A percentile compares a stretch with the other conserved stretches of the same genome.
These are phyloP conservation scores for Scedosporium apiospermum DNA, from an alignment of 2,329 filamentous ascomycete species.

Conservation along the genomic window DNA sequence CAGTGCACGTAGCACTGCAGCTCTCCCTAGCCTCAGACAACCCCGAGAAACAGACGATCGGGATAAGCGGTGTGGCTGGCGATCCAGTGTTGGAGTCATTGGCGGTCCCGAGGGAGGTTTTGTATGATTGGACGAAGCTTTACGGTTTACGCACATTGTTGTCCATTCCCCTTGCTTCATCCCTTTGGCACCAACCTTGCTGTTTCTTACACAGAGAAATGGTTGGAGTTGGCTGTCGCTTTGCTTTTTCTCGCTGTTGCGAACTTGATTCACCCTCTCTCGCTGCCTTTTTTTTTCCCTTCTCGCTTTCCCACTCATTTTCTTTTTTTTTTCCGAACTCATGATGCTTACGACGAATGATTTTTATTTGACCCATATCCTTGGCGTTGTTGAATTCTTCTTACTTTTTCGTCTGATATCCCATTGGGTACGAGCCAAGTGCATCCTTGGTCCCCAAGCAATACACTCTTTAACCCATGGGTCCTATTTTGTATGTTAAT, in stretches of 20 bases:
- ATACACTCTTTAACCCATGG: conserved; percentile 4
- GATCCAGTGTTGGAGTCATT: conserved; percentile 45
- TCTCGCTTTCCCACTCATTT: conserved; percentile 4
- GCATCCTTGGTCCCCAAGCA: conserved; percentile 2
- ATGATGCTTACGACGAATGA: not conserved
- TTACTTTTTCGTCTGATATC: not conserved
- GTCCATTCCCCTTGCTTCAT: not conserved
- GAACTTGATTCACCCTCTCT: not conserved
- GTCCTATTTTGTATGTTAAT: not conserved
- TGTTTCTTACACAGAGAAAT: too few species aligned
- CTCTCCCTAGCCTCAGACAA: conserved; percentile 16
- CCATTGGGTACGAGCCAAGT: conserved; percentile 1
- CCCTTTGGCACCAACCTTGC: too few species aligned
- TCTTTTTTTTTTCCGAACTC: not conserved
- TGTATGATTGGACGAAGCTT: conserved; percentile 26
- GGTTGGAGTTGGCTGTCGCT: not conserved
- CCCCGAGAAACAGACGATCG: conserved; percentile 24
- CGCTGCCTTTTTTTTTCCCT: not conserved
- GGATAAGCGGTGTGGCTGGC: conserved; percentile 45
- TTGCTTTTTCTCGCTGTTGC: not conserved
- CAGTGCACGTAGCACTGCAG: conserved; percentile 21
- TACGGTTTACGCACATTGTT: not conserved
- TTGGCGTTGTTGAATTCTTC: not conserved
- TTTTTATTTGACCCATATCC: not conserved
- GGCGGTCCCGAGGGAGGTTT: conserved; percentile 42